Evolutionary conservation across 139 green algal species (phyloP), one percentile per base, ranked within the genome.

Genomic region (Picochlorum sp.): DNA sequence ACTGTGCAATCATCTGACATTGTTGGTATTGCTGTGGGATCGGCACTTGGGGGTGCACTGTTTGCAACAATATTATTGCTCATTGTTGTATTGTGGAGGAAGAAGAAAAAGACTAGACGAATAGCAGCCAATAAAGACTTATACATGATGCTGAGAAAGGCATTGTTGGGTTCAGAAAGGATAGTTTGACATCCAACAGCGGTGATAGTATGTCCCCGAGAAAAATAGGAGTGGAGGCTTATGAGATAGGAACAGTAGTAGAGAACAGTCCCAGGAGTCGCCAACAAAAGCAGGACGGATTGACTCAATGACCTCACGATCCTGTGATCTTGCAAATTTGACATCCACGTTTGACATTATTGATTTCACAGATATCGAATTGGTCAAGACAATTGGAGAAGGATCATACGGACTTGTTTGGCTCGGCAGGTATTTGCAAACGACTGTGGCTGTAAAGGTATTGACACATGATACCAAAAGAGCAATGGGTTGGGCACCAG

Each of bases 321-420:
- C 47, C 7, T 54, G 18, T 7, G 47, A 54, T 20, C 16, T 54
- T 20, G 47, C 47, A 54, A 26, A 20, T 13, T 21, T 54, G 5
- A 26, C 47, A 20, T 20, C 16, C 7, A 54, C 47, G 4, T 54
- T 20, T 54, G 47, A 54, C 2, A 26, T 66, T 14, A 55, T 73
- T 28, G 32, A 74, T 51, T 65, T 74, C 18, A 32, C 41, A 11
- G 72, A 77, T 16, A 57, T 79, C 15, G 24, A 64, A 49, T 63
- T 79, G 16, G 37, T 73, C 18, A 21, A 45, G 21, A 57, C 30
- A 10, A 65, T 79, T 0, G 72, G 72, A 2, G 68, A 78, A 45
- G 72, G 72, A 8, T 69, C 62, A 4, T 79, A 76, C 64, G 72
- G 72, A 6, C 34, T 61, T 45, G 71, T 79, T 3, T 77, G 63